Evolutionary conservation across 2,329 filamentous ascomycete species (phyloP).

Genomic region (Graphilbum sp.): DNA sequence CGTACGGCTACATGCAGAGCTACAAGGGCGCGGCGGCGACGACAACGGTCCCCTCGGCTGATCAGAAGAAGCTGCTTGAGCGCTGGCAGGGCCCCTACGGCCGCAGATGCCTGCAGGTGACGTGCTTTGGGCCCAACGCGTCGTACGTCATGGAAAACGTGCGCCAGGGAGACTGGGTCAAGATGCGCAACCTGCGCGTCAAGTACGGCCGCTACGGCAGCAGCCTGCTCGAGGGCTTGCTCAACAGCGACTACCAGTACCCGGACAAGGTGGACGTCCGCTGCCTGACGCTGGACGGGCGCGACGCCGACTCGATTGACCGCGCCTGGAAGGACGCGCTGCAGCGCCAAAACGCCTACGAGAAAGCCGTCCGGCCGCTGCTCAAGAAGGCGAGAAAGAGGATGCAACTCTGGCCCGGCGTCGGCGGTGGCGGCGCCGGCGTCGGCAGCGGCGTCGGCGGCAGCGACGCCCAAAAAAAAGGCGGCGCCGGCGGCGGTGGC

Average conservation of each 20-base stretch:
- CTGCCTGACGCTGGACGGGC: constrained; percentile 4
- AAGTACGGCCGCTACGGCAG: constrained; percentile 34
- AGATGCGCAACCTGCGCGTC: constrained; percentile 55
- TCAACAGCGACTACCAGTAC: constrained; percentile 40
- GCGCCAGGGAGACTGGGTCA: neutral
- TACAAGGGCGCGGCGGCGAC: constrained; percentile 4
- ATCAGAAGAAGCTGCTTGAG: neutral
- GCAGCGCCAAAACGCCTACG: neutral
- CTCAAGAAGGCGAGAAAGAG: neutral
- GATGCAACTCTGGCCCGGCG: no score
- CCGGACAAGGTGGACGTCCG: neutral
- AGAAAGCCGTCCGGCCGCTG: neutral
- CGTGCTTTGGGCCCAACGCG: constrained; percentile 53
- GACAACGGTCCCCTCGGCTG: neutral
- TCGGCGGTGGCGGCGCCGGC: constrained; percentile 29
- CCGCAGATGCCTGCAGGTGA: constrained; percentile 43
- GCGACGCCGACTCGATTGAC: constrained; percentile 5
- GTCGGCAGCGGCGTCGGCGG: constrained; percentile 22
- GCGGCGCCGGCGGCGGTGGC: constrained; percentile 18
- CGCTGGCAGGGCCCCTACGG: neutral
- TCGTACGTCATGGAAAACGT: constrained; percentile 22
- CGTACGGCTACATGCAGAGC: constrained; percentile 32
- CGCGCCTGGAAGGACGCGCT: neutral
- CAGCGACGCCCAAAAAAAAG: constrained; percentile 23
- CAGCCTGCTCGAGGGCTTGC: constrained; percentile 49